Evolutionary conservation across 2,329 filamentous ascomycete genomes (phyloP).

Genomic region (Alternaria sp.): DNA sequence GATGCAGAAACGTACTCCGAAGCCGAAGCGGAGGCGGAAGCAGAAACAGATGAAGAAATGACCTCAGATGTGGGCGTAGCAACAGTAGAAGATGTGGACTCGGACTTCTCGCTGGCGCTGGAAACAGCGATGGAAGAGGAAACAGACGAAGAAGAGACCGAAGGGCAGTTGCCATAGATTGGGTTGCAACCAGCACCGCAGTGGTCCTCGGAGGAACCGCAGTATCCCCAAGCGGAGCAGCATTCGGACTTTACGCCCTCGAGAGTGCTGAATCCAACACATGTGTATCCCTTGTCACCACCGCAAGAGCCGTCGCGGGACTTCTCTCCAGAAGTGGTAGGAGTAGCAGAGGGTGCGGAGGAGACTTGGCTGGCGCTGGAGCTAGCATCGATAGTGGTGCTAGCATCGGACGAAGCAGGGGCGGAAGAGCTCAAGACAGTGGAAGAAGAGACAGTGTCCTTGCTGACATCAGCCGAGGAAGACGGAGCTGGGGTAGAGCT

Average conservation of each 20-base stretch:
- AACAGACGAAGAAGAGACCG: conserved; percentile 1
- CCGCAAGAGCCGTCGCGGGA: conserved; percentile 34
- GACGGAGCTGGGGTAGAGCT: not conserved
- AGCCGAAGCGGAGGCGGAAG: conserved; percentile 2
- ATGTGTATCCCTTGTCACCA: conserved; percentile 32
- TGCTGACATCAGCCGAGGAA: not conserved
- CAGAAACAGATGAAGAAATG: not conserved
- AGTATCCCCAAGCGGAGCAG: conserved; percentile 55
- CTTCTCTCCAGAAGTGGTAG: conserved; percentile 20
- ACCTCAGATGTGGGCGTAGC: not conserved
- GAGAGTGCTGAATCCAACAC: conserved; percentile 27
- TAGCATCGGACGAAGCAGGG: not conserved
- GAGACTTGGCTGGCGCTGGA: conserved; percentile 11
- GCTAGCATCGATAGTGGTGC: conserved; percentile 1
- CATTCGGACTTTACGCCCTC: conserved; percentile 50
- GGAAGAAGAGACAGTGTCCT: conserved; percentile 7
- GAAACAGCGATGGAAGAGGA: conserved; percentile 1
- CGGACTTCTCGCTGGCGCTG: conserved; percentile 12
- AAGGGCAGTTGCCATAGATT: conserved; percentile 34
- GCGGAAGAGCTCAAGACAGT: not conserved
- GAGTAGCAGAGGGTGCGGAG: conserved; percentile 16
- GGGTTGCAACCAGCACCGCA: conserved; percentile 43
- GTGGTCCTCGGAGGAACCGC: conserved; percentile 41
- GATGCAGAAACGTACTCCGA: not conserved
- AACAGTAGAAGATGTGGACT: conserved; percentile 4